Base-by-base conservation (phyloP, 129 eudicot genomes). In the Tagetes erecta region DNA sequence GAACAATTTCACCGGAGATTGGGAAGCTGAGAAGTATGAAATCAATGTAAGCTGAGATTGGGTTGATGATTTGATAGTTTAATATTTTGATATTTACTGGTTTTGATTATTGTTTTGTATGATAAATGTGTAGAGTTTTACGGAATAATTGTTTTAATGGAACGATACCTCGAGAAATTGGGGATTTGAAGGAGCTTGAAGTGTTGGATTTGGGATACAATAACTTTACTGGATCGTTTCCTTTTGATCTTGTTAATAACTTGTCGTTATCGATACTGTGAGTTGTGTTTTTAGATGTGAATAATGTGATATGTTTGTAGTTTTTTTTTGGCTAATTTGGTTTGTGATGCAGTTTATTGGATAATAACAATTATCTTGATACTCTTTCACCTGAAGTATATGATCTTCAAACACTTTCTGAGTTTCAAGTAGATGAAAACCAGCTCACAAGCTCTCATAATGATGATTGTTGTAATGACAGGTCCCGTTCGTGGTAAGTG, bases 151-250 rank as follows among this genome's bases (percentile, higher is more conserved):
- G 81, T 45, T 85, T 87, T 41, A 50, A 57, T 8, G 96, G 92
- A 68, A 85, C 66, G 68, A 85, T 90, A 59, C 96, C 96, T 13
- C 58, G 14, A 52, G 90, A 85, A 58, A 63, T 90, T 67, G 88
- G 78, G 34, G 78, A 83, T 68, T 42, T 90, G 64, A 73, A 85
- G 79, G 86, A 90, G 79, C 84, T 90, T 33, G 88, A 90, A 81
- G 86, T 81, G 50, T 66, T 90, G 79, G 96, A 90, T 66, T 79
- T 90, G 81, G 96, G 92, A 60, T 68, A 76, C 85, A 90, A 90
- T 75, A 83, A 90, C 80, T 85, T 90, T 62, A 83, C 78, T 20
- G 88, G 88, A 6, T 64, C 81, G 14, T 65, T 87, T 47, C 77
- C 92, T 3, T 65, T 81, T 66, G 80, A 83, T 76, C 72, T 87